Evolutionary conservation across 2,329 filamentous ascomycete genomes (phyloP).

Genomic region (Colletotrichum noveboracense): DNA sequence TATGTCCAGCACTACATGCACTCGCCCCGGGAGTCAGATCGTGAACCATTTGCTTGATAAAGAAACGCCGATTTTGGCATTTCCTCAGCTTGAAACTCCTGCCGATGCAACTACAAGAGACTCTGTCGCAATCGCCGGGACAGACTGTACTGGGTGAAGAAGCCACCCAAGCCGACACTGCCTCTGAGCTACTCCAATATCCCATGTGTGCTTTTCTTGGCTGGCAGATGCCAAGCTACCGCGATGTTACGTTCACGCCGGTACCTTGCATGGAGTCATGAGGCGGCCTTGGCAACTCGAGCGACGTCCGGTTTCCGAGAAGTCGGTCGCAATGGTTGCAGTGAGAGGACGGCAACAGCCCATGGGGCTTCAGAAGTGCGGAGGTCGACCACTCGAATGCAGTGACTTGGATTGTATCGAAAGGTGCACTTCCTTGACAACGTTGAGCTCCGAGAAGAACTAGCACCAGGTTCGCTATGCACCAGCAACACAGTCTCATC

Average conservation of each 20-base stretch:
- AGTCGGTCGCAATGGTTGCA: not conserved
- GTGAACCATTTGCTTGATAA: fast-evolving
- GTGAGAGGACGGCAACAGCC: not conserved
- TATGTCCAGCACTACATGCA: no score
- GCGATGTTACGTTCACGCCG: not conserved
- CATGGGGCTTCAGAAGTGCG: not conserved
- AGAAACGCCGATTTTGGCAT: not conserved
- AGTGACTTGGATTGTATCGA: fast-evolving
- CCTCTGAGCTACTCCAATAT: not conserved
- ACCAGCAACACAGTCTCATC: fast-evolving
- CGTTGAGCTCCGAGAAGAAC: fast-evolving
- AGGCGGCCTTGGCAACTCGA: not conserved
- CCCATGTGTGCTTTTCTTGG: not conserved
- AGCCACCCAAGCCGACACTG: not conserved
- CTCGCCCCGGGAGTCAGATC: no score
- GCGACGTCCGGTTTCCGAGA: not conserved
- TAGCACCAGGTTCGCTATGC: fast-evolving
- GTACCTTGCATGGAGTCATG: not conserved
- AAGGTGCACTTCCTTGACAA: fast-evolving
- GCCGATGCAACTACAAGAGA: not conserved
- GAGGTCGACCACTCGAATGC: not conserved
- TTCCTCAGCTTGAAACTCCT: fast-evolving
- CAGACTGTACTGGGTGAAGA: not conserved
- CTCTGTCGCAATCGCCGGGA: not conserved
- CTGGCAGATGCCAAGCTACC: not conserved